Percentiles rank a stretch among this genome's conserved stretches.
These are phyloP conservation scores for Megacollybia marginata DNA, from an alignment of 768 basidiomycete species.

Conservation along the genomic window DNA sequence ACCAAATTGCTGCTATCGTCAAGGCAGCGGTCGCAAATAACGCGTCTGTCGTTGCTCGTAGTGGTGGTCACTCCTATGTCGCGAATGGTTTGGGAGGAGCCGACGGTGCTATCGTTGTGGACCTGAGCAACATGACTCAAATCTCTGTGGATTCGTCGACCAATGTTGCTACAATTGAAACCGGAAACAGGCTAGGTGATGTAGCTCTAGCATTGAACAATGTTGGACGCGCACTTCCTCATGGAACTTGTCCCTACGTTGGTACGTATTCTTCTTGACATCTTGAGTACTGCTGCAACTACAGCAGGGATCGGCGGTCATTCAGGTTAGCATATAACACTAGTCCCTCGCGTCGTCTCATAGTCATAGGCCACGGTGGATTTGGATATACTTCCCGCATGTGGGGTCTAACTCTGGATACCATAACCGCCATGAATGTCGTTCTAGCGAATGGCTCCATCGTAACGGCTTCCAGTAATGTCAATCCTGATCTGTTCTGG, in stretches of 20 bases:
- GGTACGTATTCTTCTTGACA: neutral
- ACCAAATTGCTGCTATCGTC: neutral
- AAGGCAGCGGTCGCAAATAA: neutral
- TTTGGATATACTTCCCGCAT: constrained; percentile 12
- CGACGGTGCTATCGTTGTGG: constrained; percentile 8
- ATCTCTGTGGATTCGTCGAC: constrained; percentile 1
- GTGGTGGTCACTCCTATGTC: constrained; percentile 3
- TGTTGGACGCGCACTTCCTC: constrained; percentile 14
- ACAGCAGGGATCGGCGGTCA: constrained; percentile 5
- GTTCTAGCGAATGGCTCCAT: constrained; percentile 15
- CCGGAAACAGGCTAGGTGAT: constrained; percentile 9
- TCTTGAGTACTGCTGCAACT: too few species aligned
- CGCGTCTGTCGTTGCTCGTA: neutral
- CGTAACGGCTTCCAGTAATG: constrained; percentile 8
- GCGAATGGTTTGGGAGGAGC: constrained; percentile 2
- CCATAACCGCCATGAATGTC: constrained; percentile 11
- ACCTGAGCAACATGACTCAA: constrained; percentile 6
- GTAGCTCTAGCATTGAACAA: constrained; percentile 5
- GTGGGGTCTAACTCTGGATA: constrained; percentile 20
- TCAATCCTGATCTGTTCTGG: constrained; percentile 17
- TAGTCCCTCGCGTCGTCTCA: too few species aligned
- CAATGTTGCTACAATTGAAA: constrained; percentile 11
- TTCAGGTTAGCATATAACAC: neutral
- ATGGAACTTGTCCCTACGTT: constrained; percentile 22
- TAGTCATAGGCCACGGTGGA: constrained; percentile 6